These are phyloP conservation scores for Tremella fuciformis DNA, from an alignment of 768 basidiomycete genomes.

Conservation along the genomic window DNA sequence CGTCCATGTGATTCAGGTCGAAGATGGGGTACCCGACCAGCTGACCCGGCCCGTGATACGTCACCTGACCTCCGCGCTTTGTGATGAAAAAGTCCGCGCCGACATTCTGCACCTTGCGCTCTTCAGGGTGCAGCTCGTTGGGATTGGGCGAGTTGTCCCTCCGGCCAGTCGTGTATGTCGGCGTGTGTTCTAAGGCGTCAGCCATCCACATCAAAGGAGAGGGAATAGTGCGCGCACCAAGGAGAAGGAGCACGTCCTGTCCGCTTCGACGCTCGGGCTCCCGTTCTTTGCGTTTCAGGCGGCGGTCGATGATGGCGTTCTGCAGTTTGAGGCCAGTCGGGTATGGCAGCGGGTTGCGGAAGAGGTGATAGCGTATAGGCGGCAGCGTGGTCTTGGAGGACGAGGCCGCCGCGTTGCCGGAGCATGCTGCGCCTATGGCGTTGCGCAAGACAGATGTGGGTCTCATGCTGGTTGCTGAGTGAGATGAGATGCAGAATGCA, in stretches of 20 bases:
- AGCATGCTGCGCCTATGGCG: too few species aligned
- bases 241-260: conserved; percentile 48
- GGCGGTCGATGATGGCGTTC: conserved; percentile 45
- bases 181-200: conserved; percentile 65
- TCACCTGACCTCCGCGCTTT: conserved; percentile 84
- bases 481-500: too few species aligned
- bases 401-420: too few species aligned
- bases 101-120: conserved; percentile 63
- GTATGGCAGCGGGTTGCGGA: conserved; percentile 76
- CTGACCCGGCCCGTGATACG: conserved; percentile 97
- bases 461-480: too few species aligned
- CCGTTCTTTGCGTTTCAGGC: conserved; percentile 22
- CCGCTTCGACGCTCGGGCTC: conserved; percentile 19
- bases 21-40: conserved; percentile 91
- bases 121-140: conserved; percentile 62
- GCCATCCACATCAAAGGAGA: conserved; percentile 13
- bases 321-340: conserved; percentile 53
- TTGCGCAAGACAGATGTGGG: too few species aligned
- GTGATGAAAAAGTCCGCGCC: conserved; percentile 86
- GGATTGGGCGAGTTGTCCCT: conserved; percentile 59
- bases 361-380: conserved; percentile 63
- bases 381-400: conserved; percentile 12
- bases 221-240: conserved; percentile 37
- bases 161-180: conserved; percentile 92
- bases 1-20: conserved; percentile 76